Percentiles rank a stretch among this genome's conserved stretches.
These are phyloP conservation scores for Coemansia sp. DNA, from an alignment of 192 early-diverging fungal species.

Conservation along the genomic window DNA sequence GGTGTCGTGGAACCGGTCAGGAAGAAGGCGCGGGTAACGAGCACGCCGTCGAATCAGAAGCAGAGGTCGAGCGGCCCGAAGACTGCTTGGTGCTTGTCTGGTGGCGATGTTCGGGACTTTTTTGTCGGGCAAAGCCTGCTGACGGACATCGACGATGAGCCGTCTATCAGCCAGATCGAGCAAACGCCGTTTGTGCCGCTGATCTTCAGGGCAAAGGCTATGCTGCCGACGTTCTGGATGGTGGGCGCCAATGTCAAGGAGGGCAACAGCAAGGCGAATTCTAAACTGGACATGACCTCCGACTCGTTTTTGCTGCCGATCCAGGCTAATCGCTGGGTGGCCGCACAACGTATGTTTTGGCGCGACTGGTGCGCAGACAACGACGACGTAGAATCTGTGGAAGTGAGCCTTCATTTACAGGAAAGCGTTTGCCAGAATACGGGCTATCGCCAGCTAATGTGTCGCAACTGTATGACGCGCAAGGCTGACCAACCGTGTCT, in stretches of 20 bases:
- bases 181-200: not conserved
- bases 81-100: too few species aligned
- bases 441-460: slow-evolving; percentile 5
- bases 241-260: not conserved
- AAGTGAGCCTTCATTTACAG: not conserved
- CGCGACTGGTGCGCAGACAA: not conserved
- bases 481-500: slow-evolving; percentile 20
- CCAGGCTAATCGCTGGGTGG: not conserved
- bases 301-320: not conserved
- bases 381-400: not conserved
- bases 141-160: not conserved
- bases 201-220: not conserved
- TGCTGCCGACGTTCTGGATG: not conserved
- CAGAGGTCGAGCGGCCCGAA: not conserved
- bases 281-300: not conserved
- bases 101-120: too few species aligned
- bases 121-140: not conserved
- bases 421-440: not conserved
- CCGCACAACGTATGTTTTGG: not conserved
- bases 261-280: not conserved
- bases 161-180: not conserved
- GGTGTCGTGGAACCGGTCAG: not conserved
- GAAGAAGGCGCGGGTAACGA: not conserved
- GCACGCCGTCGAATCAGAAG: not conserved
- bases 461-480: slow-evolving; percentile 19